phyloP scores from a whole-genome alignment of 208 protist species.

The Porcisia deanei region DNA sequence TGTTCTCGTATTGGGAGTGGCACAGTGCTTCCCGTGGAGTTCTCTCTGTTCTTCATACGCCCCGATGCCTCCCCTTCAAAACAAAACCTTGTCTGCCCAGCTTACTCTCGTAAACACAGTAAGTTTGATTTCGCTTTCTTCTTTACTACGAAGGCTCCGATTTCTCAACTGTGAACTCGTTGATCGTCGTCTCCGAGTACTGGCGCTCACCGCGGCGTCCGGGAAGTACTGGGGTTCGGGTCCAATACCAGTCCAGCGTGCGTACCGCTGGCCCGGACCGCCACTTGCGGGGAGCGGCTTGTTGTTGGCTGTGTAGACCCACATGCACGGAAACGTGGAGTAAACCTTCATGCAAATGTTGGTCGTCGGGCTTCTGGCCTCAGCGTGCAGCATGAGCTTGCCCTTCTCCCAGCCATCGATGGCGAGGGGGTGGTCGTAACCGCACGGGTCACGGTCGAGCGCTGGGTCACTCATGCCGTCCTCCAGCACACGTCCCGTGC shows the following conservation, averaged over 20 bases:
- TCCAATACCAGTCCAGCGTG: constrained; percentile 36
- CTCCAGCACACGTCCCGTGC: constrained; percentile 28
- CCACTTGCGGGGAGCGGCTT: constrained; percentile 42
- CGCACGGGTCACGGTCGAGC: constrained; percentile 50
- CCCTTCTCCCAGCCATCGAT: constrained; percentile 45
- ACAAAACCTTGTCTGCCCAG: no score
- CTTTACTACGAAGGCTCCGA: no score
- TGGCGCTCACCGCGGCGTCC: constrained; percentile 41
- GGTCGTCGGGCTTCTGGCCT: constrained; percentile 44
- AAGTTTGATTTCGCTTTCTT: no score
- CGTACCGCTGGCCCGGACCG: constrained; percentile 47
- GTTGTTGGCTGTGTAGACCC: constrained; percentile 78
- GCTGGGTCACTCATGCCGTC: constrained; percentile 38
- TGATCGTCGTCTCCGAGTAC: constrained; percentile 51
- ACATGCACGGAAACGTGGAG: constrained; percentile 60
- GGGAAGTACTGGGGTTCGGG: constrained; percentile 63
- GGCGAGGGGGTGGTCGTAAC: constrained; percentile 58
- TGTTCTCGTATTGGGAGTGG: no score
- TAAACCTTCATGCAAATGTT: constrained; percentile 61
- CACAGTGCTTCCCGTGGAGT: no score
- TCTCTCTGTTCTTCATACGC: no score
- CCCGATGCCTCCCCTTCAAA: no score
- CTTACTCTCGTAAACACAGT: no score
- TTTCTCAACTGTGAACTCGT: constrained; percentile 50
- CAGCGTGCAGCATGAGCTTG: constrained; percentile 44